Evolutionary conservation across 1,284 basidiomycete genomes (phyloP).

Genomic region (Somion occarium): DNA sequence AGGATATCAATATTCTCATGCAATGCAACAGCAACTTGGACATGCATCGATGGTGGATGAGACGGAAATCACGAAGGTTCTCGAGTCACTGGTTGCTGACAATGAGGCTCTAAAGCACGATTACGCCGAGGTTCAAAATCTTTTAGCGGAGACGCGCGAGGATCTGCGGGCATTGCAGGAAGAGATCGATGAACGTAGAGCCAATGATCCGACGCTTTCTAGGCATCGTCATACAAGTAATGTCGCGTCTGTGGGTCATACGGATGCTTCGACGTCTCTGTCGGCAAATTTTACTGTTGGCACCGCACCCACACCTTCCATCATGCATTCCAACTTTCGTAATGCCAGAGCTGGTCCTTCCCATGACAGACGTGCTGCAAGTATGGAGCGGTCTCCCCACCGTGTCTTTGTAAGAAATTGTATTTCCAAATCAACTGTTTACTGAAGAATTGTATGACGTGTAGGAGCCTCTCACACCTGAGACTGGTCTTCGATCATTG

Average conservation of each 20-base stretch:
- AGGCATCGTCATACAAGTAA: conserved; percentile 23
- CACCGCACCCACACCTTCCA: conserved; percentile 20
- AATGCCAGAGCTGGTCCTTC: conserved; percentile 12
- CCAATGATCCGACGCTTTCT: conserved; percentile 30
- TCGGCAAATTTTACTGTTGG: conserved; percentile 27
- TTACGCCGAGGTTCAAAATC: conserved; percentile 70
- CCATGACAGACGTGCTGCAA: conserved; percentile 22
- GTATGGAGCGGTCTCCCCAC: conserved; percentile 23
- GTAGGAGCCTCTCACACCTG: conserved; percentile 62
- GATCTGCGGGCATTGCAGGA: conserved; percentile 65
- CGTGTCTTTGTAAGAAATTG: conserved; percentile 36
- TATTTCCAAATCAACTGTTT: background rate
- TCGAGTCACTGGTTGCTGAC: conserved; percentile 79
- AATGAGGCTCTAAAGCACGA: conserved; percentile 81
- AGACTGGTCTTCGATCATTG: conserved; percentile 49
- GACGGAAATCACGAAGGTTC: conserved; percentile 58
- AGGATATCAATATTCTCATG: background rate
- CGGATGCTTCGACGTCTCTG: conserved; percentile 17
- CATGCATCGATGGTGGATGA: conserved; percentile 41
- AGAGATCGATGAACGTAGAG: conserved; percentile 70
- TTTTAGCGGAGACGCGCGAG: conserved; percentile 74
- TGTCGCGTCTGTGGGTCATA: conserved; percentile 16
- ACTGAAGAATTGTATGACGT: background rate
- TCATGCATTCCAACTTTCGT: conserved; percentile 19
- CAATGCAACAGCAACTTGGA: conserved; percentile 30